Evolutionary conservation across 164 flowering plant species (phyloP).

Genomic region (Taxillus chinensis): DNA sequence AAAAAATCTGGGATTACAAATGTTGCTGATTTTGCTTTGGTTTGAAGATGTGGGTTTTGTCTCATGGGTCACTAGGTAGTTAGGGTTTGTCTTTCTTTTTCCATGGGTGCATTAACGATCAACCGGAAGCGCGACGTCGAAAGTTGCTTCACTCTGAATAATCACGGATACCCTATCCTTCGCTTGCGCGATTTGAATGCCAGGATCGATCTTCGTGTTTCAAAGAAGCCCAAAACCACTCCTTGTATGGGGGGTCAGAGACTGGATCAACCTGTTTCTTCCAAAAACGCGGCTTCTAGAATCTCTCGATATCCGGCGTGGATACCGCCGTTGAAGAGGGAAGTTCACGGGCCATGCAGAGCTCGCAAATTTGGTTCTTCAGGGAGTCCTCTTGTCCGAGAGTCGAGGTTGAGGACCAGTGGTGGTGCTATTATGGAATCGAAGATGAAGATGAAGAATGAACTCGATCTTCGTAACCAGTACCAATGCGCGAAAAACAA

Average conservation of each 20-base stretch:
- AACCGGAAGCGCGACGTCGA: conserved; percentile 42
- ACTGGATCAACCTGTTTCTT: conserved; percentile 10
- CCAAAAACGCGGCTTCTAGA: conserved; percentile 18
- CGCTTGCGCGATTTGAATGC: background rate
- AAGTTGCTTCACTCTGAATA: conserved; percentile 13
- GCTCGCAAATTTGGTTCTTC: conserved; percentile 17
- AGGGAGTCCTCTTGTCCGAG: background rate
- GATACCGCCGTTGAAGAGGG: conserved; percentile 17
- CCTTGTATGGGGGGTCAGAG: conserved; percentile 4
- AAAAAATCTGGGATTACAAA: no score
- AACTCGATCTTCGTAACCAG: conserved; percentile 8
- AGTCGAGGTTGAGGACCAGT: conserved; percentile 5
- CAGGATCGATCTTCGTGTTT: conserved; percentile 13
- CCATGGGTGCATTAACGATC: conserved; percentile 48
- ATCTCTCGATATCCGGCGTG: conserved; percentile 24
- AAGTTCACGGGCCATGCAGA: conserved; percentile 63
- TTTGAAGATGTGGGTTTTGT: no score
- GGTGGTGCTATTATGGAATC: conserved; percentile 2
- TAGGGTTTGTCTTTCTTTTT: no score
- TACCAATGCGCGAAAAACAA: conserved; percentile 12
- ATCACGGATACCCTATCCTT: conserved; percentile 4
- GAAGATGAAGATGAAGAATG: conserved; percentile 25
- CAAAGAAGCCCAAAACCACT: conserved; percentile 24
- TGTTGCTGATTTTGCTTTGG: no score
- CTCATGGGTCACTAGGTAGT: no score